Percentiles rank a stretch among this genome's conserved stretches.
phyloP scores from a whole-genome alignment of 2,329 filamentous ascomycete species.

The Microdochium bolleyi region DNA sequence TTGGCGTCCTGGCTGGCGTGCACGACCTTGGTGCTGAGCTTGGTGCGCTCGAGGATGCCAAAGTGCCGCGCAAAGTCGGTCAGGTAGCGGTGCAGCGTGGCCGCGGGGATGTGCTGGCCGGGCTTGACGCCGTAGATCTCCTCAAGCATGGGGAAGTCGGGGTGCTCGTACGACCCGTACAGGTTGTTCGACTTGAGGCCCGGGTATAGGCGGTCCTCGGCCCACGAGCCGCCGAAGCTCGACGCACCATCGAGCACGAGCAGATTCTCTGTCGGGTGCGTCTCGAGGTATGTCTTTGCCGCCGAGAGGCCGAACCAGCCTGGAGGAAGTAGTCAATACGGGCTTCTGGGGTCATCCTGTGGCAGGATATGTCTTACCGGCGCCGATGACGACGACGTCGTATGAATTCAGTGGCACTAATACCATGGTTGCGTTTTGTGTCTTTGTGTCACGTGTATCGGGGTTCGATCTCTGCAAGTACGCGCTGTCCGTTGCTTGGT shows the following conservation, averaged over 20 bases:
- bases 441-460: too few relatives aligned
- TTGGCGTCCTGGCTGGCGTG: conserved; percentile 30
- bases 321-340: too few relatives aligned
- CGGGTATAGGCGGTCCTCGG: conserved; percentile 29
- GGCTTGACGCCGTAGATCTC: conserved; percentile 28
- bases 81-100: conserved; percentile 48
- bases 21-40: conserved; percentile 41
- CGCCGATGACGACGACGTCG: not conserved
- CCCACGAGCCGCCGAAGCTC: conserved; percentile 33
- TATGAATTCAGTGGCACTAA: not conserved
- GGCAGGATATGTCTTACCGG: not conserved
- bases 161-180: conserved; percentile 27
- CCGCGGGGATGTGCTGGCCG: conserved; percentile 53
- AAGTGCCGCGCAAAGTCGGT: conserved; percentile 45
- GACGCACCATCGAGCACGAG: conserved; percentile 31
- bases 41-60: conserved; percentile 36
- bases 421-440: not conserved
- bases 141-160: conserved; percentile 20
- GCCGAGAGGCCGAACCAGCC: conserved; percentile 28
- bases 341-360: too few relatives aligned
- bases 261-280: conserved; percentile 28
- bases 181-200: conserved; percentile 34
- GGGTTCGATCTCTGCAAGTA: too few relatives aligned
- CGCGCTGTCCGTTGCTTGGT: too few relatives aligned
- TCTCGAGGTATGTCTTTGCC: conserved; percentile 37